Percentiles rank a stretch among this genome's conserved stretches.
phyloP scores from a whole-genome alignment of 2,329 filamentous ascomycete species.

The Claviceps pazoutovae region DNA sequence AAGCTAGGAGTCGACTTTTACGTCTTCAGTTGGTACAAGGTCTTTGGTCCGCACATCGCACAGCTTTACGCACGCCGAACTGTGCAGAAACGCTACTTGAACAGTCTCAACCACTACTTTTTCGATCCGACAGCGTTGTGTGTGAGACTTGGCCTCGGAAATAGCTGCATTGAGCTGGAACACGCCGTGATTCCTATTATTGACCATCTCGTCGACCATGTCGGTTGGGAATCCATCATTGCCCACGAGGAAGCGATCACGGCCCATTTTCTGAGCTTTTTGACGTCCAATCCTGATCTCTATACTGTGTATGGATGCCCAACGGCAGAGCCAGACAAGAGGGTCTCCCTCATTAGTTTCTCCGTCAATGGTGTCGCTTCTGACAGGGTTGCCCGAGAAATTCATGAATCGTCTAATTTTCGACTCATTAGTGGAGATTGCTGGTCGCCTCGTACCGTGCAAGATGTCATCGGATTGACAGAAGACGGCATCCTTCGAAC shows the following conservation, averaged over 20 bases:
- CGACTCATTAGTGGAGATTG: slow-evolving; percentile 56
- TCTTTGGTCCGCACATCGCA: slow-evolving; percentile 64
- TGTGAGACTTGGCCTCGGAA: slow-evolving; percentile 55
- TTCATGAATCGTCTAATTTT: slow-evolving; percentile 44
- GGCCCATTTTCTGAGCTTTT: slow-evolving; percentile 41
- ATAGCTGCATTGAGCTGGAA: slow-evolving; percentile 55
- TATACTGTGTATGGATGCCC: slow-evolving; percentile 12
- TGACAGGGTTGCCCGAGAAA: slow-evolving; percentile 43
- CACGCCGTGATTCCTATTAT: slow-evolving; percentile 47
- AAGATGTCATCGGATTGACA: slow-evolving; percentile 43
- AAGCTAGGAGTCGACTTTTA: slow-evolving; percentile 62
- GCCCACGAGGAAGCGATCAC: slow-evolving; percentile 49
- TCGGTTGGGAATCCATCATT: slow-evolving; percentile 37
- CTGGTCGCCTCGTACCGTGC: slow-evolving; percentile 49
- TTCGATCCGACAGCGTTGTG: slow-evolving; percentile 45
- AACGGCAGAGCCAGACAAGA: slow-evolving; percentile 13
- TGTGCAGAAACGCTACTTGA: slow-evolving; percentile 38
- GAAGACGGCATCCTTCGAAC: slow-evolving; percentile 51
- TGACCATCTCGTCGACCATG: slow-evolving; percentile 39
- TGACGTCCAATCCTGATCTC: slow-evolving; percentile 37
- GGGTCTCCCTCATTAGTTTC: slow-evolving; percentile 57
- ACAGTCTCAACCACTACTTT: slow-evolving; percentile 52
- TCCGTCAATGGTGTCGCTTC: slow-evolving; percentile 42
- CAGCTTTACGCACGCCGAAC: slow-evolving; percentile 50
- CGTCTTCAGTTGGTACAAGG: slow-evolving; percentile 71